Evolutionary conservation across 2,329 filamentous ascomycete genomes (phyloP), one percentile per base, ranked within the genome.

Genomic region (Coleophoma crateriformis): DNA sequence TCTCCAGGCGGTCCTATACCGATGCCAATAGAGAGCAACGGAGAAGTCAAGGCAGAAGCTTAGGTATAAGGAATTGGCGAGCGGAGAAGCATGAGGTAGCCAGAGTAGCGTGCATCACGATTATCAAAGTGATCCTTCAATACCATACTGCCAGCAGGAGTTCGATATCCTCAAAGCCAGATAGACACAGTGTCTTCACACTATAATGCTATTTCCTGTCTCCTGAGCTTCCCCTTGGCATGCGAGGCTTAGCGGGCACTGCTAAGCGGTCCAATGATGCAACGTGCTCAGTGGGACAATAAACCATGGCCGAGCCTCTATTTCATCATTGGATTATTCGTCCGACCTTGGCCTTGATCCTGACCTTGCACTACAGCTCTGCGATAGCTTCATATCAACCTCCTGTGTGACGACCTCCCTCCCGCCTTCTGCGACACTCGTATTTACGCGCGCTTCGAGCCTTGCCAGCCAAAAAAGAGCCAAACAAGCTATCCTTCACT

Each of bases 1-100:
- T 92, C 87, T 20, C 89, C 89, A 1, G 89, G 89, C 52, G 89
- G 89, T 1, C 76, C 85, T 4, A 70, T 88, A 13, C 71, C 79
- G 4, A 81, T 85, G 70, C 81, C 81, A 35, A 62, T 55, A 41
- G 39, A 11, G 15, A 22, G 17, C 15, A 41, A 41, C 42, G 54
- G 48, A 46, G 53, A 56, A 8, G 47, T 45, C 22, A 48, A 47
- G 42, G 27, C 27, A 2, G 27, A 27, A 10, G 27, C 27, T 27
- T 27, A 27, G 49, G 45, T 54, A 51, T 37, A 54, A 50, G 27
- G 55, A 20, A 7, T 50, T 48, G 20, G 37, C 33, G n/a, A 13
- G 14, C 17, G 8, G 27, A 33, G 22, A 34, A 48, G 15, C 33
- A 45, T 50, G 34, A 45, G 27, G 27, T 27, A 4, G 27, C 27